Base-by-base conservation (phyloP, 2,329 filamentous ascomycete species). In the Diaporthe sp. region DNA sequence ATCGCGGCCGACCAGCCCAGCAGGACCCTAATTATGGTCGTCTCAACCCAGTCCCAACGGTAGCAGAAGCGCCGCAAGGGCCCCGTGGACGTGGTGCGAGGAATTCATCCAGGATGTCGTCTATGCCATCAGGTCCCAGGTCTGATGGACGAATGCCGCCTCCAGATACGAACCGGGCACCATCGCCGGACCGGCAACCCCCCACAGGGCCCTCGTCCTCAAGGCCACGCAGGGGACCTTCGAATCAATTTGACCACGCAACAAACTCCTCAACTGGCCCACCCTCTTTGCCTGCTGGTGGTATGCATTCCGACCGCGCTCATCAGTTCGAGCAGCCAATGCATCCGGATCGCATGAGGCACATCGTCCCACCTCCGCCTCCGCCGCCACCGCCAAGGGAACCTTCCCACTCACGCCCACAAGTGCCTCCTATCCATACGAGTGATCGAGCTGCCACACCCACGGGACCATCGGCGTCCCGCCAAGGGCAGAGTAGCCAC, bases 1-100 rank as follows among this genome's bases (percentile, higher is more conserved):
- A 91, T 59, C 86, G 89, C 77, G 85, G 85, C 50, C 84, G 87
- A 76, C 77, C 86, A 27, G 85, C 84, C 71, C 87, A 89, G 75
- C 88, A 91, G 76, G 91, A 93, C 79, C 88, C 89, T 22, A 91
- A 89, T 72, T 92, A 92, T 77, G 91, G 91, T 37, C 89, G 91
- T 2, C 84, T 93, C 63, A 92, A 90, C 75, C 83, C 87, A 2
- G 86, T 88, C 66, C 84, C 86, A 65, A 84, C 85, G 32, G 81
- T 85, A 42, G 78, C 79, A 37, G 86, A 81, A 81, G 81, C 88
- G 53, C 90, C 90, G 4, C 87, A 88, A n/a, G 91, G 89, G 2
- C 90, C 90, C 22, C 86, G 87, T 75, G 86, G 83, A 77, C 81
- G 82, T 59, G 79, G 82, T 58, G 85, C 87, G 5, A 80, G 81